phyloP scores from a whole-genome alignment of 2,329 filamentous ascomycete genomes.

The Triangularia setosa region DNA sequence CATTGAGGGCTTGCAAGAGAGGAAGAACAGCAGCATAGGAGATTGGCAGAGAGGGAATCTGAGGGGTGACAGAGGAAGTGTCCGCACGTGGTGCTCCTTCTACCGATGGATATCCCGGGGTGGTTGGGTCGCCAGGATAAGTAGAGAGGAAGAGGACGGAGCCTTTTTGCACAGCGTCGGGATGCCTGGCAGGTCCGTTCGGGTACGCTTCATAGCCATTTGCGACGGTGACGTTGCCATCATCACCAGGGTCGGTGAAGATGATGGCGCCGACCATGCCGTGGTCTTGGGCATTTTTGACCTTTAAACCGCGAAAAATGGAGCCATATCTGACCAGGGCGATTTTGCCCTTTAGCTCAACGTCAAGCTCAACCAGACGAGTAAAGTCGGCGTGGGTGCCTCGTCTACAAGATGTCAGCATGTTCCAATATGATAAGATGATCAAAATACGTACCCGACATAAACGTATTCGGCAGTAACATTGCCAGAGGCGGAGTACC shows the following conservation, averaged over 20 bases:
- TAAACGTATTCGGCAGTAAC: constrained; percentile 84
- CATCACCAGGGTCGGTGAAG: constrained; percentile 84
- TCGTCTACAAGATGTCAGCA: constrained; percentile 42
- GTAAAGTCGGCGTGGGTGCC: constrained; percentile 81
- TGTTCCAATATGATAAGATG: too few relatives aligned
- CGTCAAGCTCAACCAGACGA: constrained; percentile 62
- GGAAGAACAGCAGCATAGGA: constrained; percentile 83
- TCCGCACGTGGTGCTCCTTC: constrained; percentile 59
- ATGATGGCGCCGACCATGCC: constrained; percentile 85
- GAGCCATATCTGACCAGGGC: constrained; percentile 77
- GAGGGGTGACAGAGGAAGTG: constrained; percentile 56
- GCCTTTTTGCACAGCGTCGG: constrained; percentile 78
- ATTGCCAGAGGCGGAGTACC: constrained; percentile 79
- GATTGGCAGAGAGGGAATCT: constrained; percentile 84
- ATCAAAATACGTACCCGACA: constrained; percentile 45
- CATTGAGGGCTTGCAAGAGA: constrained; percentile 70
- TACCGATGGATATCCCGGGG: constrained; percentile 75
- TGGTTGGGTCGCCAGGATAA: constrained; percentile 83
- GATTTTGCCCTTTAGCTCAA: constrained; percentile 75
- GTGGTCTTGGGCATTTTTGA: constrained; percentile 82
- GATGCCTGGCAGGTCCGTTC: constrained; percentile 67
- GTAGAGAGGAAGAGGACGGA: constrained; percentile 75
- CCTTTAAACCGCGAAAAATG: constrained; percentile 69
- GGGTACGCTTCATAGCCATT: constrained; percentile 58
- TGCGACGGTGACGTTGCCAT: constrained; percentile 76